phyloP scores from a whole-genome alignment of 441 rosid species.

The Gossypium aridum region DNA sequence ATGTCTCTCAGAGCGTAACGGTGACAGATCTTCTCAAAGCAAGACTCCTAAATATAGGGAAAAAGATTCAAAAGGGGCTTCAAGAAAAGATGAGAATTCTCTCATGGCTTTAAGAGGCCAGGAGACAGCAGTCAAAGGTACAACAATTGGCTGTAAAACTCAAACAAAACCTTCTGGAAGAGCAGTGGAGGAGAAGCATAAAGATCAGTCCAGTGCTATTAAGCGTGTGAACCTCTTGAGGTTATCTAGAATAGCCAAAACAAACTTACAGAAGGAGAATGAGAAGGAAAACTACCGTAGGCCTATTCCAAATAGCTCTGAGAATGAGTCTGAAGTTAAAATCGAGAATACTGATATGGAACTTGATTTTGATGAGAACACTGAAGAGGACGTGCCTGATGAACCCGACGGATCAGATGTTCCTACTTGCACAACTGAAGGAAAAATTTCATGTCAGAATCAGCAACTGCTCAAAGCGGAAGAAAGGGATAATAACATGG shows the following conservation, averaged over 20 bases:
- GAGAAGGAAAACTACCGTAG: constrained; percentile 95
- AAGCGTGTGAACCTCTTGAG: constrained; percentile 79
- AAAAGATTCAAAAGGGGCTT: constrained; percentile 59
- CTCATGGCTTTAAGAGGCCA: constrained; percentile 39
- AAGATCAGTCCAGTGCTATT: constrained; percentile 47
- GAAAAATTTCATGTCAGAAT: constrained; percentile 27
- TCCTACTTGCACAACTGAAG: constrained; percentile 33
- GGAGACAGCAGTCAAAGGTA: constrained; percentile 62
- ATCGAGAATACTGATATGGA: constrained; percentile 95
- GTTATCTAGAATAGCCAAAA: constrained; percentile 87
- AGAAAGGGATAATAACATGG: constrained; percentile 34
- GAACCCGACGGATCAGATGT: constrained; percentile 63
- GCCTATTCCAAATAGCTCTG: constrained; percentile 63
- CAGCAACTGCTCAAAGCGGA: constrained; percentile 32
- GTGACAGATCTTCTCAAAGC: constrained; percentile 51
- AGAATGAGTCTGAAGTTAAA: constrained; percentile 84
- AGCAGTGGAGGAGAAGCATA: constrained; percentile 58
- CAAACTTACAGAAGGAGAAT: constrained; percentile 84
- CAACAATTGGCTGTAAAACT: constrained; percentile 46
- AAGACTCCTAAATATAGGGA: constrained; percentile 68
- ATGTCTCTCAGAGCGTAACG: constrained; percentile 72
- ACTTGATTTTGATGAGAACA: constrained; percentile 84
- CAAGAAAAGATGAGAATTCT: constrained; percentile 61
- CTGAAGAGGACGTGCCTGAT: constrained; percentile 72
- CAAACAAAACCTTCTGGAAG: constrained; percentile 51